Evolutionary conservation across 225 moss, liverwort and hornwort genomes (phyloP), one percentile per base, ranked within the genome.

Genomic region (Thuidium tamariscinum): DNA sequence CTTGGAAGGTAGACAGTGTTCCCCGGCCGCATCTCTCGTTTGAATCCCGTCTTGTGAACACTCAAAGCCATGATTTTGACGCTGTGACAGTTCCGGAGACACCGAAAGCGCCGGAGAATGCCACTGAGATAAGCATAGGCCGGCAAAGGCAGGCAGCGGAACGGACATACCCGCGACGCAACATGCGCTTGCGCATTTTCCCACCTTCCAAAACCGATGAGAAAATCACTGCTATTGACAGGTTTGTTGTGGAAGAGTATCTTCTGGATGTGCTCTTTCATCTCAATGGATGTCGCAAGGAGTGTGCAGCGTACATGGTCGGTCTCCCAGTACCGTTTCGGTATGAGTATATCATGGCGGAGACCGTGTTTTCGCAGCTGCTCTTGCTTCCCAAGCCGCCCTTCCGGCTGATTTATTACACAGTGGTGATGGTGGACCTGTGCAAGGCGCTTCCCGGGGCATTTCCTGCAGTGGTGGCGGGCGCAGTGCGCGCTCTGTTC

Each of bases 401-500:
- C 9, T 99, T 96, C 85, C 95, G 94, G 49, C 89, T 95, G 23
- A 97, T 99, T 56, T 99, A 97, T 84, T 97, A 99, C 84, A 96
- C 99, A 9, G 93, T 99, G 27, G 97, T 96, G 68, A 97, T 99
- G 99, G 97, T 99, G 75, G 99, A 99, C 78, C 93, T 99, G 37
- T 99, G 99, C 89, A 99, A 99, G 92, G 98, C 99, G 37, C 99
- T 99, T 78, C 99, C 99, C 52, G 99, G 99, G n/a, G 99, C 99
- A 48, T 99, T 99, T 89, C 99, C 99, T 80, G 99, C 96, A 74
- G 99, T 99, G 74, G 97, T 99, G 74, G 99, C 99, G 39, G 97
- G 97, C 83, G 99, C 97, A 56, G 99, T 99, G 42, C 97, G 99
- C 32, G 94, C 91, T 11, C 96, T 99, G 22, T 99, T 99, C 89